Percentiles rank a stretch among this genome's conserved stretches.
phyloP scores from a whole-genome alignment of 1,284 basidiomycete species.

The Meira miltonrushii region DNA sequence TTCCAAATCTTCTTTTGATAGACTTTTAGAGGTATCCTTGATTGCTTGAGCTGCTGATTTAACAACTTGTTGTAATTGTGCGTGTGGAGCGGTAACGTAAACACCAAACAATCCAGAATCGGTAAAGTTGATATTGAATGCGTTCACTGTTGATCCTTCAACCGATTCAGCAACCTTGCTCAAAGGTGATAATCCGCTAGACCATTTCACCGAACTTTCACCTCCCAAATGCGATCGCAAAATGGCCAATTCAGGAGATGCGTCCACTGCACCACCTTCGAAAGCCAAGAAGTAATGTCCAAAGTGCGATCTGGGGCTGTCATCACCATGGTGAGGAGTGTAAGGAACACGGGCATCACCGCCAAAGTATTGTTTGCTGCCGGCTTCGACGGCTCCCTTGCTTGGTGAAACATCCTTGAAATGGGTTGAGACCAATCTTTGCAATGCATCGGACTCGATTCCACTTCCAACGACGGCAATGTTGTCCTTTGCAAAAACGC shows the following conservation, averaged over 20 bases:
- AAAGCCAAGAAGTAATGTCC: constrained; percentile 50
- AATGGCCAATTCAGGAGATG: constrained; percentile 41
- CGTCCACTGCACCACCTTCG: constrained; percentile 33
- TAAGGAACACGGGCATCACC: constrained; percentile 47
- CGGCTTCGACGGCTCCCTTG: constrained; percentile 18
- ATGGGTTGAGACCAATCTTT: constrained; percentile 32
- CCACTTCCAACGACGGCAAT: constrained; percentile 48
- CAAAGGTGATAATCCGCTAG: constrained; percentile 40
- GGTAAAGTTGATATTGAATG: constrained; percentile 47
- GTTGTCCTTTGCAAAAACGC: constrained; percentile 47
- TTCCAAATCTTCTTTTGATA: constrained; percentile 33
- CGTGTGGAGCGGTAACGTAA: constrained; percentile 39
- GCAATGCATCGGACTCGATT: constrained; percentile 33
- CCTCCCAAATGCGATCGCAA: constrained; percentile 48
- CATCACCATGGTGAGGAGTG: constrained; percentile 38
- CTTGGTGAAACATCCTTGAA: constrained; percentile 32
- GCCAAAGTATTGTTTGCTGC: constrained; percentile 47
- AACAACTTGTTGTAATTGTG: constrained; percentile 21
- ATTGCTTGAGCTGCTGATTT: constrained; percentile 34
- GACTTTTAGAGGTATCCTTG: constrained; percentile 37
- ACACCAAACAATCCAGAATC: constrained; percentile 47
- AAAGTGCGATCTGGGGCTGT: constrained; percentile 28
- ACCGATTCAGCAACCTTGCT: constrained; percentile 26
- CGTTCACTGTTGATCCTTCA: constrained; percentile 29
- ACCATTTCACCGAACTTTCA: constrained; percentile 48